A percentile compares a stretch with the other conserved stretches of the same genome.
These are phyloP conservation scores for Pyrenopolyporus hunteri DNA, from an alignment of 495 filamentous ascomycete genomes.

Conservation along the genomic window DNA sequence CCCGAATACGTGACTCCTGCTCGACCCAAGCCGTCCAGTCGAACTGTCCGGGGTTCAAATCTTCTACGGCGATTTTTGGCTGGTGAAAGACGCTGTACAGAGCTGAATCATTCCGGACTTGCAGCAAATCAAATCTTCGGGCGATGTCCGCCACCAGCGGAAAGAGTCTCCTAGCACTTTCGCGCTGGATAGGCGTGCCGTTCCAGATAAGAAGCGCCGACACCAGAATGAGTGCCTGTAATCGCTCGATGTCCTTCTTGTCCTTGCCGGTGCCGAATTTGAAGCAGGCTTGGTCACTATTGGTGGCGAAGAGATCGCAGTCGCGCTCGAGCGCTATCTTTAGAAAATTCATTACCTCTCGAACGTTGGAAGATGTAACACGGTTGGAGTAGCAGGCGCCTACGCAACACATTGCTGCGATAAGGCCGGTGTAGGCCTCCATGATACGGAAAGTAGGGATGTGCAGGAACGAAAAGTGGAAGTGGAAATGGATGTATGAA, in stretches of 20 bases:
- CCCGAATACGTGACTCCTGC: conserved; percentile 67
- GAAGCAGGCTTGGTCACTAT: conserved; percentile 40
- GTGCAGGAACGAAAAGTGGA: conserved; percentile 73
- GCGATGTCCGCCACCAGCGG: conserved; percentile 58
- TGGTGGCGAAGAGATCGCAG: conserved; percentile 52
- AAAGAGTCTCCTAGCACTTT: conserved; percentile 59
- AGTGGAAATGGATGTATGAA: conserved; percentile 66
- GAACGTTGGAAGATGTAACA: conserved; percentile 57
- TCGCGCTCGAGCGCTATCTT: conserved; percentile 56
- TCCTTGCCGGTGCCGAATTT: conserved; percentile 44
- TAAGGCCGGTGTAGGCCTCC: conserved; percentile 63
- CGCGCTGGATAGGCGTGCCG: conserved; percentile 63
- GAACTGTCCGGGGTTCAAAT: conserved; percentile 49
- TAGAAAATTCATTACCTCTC: conserved; percentile 63
- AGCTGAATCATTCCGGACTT: conserved; percentile 45
- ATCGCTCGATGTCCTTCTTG: conserved; percentile 59
- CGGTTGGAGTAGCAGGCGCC: conserved; percentile 70
- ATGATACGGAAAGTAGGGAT: conserved; percentile 68
- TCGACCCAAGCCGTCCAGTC: conserved; percentile 69
- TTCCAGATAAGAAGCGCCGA: conserved; percentile 67
- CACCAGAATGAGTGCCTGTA: conserved; percentile 64
- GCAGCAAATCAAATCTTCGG: conserved; percentile 56
- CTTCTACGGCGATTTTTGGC: conserved; percentile 45
- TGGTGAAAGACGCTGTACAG: conserved; percentile 55
- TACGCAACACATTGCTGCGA: conserved; percentile 67